Conservation (phyloP, 129 eudicot genomes). For the Erigeron canadensis region DNA sequence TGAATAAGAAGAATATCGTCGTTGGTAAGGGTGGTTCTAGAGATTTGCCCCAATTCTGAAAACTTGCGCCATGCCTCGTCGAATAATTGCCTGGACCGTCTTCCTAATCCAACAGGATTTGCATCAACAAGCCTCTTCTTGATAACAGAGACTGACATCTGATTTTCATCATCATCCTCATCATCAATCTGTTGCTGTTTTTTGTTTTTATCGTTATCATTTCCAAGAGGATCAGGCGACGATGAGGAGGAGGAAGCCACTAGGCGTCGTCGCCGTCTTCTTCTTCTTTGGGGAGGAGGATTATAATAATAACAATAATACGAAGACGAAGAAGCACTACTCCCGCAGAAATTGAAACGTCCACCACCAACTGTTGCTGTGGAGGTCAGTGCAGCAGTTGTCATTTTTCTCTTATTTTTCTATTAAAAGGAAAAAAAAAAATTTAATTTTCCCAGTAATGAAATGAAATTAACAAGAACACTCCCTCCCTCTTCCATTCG, state of each 20-base stretch:
- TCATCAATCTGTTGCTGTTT: background rate
- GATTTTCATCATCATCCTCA: background rate
- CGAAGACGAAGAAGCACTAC: too few species aligned
- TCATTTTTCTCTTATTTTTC: too few species aligned
- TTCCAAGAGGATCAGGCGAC: background rate
- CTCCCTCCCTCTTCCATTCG: background rate
- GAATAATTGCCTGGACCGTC: constrained; percentile 81
- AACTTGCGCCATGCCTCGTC: constrained; percentile 99
- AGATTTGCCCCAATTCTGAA: constrained; percentile 89
- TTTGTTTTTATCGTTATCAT: background rate
- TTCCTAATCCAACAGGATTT: constrained; percentile 93
- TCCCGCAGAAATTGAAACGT: background rate
- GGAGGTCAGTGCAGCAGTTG: too few species aligned
- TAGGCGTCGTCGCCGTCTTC: background rate
- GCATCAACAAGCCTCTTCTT: constrained; percentile 69
- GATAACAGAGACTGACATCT: constrained; percentile 37
- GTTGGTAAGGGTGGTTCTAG: constrained; percentile 62
- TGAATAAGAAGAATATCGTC: constrained; percentile 56
- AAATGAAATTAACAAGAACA: background rate
- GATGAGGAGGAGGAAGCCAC: background rate
- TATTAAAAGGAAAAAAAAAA: too few species aligned
- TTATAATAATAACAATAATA: background rate
- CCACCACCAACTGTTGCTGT: background rate
- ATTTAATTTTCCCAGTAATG: too few species aligned
- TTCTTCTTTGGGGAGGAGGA: background rate